A percentile compares a stretch with the other conserved stretches of the same genome.
Evolutionary conservation across 2,329 filamentous ascomycete genomes (phyloP).

Genomic region (Xylariaceae sp.): DNA sequence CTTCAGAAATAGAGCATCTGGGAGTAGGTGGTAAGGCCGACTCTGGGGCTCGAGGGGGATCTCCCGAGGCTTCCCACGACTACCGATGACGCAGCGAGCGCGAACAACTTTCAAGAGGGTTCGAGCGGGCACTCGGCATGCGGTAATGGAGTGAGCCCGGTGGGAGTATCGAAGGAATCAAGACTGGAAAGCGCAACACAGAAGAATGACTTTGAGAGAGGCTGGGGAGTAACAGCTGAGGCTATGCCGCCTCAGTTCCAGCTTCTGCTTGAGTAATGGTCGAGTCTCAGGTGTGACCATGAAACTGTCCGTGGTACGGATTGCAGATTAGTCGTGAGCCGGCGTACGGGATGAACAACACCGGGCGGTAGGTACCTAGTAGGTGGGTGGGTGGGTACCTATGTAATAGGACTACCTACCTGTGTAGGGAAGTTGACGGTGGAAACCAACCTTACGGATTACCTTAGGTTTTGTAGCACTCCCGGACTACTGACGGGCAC

Average conservation of each 20-base stretch:
- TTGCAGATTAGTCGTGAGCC: background rate
- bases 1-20: background rate
- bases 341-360: background rate
- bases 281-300: background rate
- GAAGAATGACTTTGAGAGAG: background rate
- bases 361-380: background rate
- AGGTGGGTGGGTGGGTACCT: background rate
- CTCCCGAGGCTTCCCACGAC: constrained; percentile 7
- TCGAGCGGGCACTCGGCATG: background rate
- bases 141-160: background rate
- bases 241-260: constrained; percentile 4
- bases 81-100: background rate
- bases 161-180: background rate
- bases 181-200: background rate
- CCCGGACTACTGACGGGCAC: background rate
- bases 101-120: background rate
- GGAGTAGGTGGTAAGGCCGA: constrained; percentile 3
- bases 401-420: no score
- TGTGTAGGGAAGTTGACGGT: no score
- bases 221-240: background rate
- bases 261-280: background rate
- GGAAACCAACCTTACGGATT: no score
- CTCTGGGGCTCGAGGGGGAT: constrained; percentile 1
- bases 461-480: no score
- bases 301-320: background rate